These are phyloP conservation scores for Nemania serpens DNA, from an alignment of 2,329 filamentous ascomycete genomes.

Conservation along the genomic window DNA sequence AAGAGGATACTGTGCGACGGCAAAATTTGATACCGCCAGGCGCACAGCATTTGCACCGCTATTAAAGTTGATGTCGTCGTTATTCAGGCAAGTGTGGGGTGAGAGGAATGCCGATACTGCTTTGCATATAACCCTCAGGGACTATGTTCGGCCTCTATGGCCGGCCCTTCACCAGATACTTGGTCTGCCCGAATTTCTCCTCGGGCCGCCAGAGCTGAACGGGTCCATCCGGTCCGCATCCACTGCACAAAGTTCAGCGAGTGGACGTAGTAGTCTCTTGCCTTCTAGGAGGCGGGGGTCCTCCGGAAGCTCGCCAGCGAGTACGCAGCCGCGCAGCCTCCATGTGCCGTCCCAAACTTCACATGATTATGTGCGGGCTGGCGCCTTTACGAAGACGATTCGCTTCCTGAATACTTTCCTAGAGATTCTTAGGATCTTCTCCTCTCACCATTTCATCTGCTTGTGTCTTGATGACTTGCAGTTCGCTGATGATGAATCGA, in stretches of 20 bases:
- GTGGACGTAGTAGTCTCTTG: conserved; percentile 42
- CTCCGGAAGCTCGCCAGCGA: conserved; percentile 51
- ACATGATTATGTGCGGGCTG: conserved; percentile 64
- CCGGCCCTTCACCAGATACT: conserved; percentile 65
- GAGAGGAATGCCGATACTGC: conserved; percentile 68
- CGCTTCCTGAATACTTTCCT: conserved; percentile 86
- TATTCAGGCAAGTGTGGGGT: conserved; percentile 71
- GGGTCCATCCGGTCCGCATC: conserved; percentile 44
- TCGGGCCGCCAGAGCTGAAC: conserved; percentile 54
- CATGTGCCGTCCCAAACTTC: conserved; percentile 55
- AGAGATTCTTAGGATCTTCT: conserved; percentile 81
- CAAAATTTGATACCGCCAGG: conserved; percentile 67
- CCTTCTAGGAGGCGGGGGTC: conserved; percentile 52
- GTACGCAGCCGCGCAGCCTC: conserved; percentile 42
- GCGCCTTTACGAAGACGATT: conserved; percentile 65
- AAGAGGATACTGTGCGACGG: conserved; percentile 67
- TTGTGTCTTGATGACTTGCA: conserved; percentile 89
- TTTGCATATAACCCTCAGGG: conserved; percentile 65
- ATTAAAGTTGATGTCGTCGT: conserved; percentile 66
- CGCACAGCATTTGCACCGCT: conserved; percentile 66
- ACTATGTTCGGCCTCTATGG: conserved; percentile 68
- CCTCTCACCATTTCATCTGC: conserved; percentile 83
- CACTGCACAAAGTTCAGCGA: conserved; percentile 38
- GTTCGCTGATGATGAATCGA: conserved; percentile 84
- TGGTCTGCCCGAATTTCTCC: conserved; percentile 71